These are phyloP conservation scores for Aschersonia sp. DNA, from an alignment of 2,329 filamentous ascomycete genomes.

Conservation along the genomic window DNA sequence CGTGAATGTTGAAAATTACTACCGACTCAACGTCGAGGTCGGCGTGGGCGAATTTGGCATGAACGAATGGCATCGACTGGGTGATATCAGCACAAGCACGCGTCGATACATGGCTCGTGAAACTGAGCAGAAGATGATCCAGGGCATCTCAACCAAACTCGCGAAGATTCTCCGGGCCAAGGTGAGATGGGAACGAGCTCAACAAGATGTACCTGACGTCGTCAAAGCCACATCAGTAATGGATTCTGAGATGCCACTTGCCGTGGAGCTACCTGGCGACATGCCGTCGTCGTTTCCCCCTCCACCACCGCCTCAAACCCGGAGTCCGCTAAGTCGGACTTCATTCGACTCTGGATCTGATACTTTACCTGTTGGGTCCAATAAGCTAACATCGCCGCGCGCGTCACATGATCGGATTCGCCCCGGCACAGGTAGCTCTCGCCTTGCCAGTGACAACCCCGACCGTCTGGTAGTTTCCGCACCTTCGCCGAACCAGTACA, in stretches of 20 bases:
- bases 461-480: slow-evolving; percentile 42
- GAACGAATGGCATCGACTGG: slow-evolving; percentile 94
- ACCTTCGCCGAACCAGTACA: slow-evolving; percentile 45
- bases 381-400: slow-evolving; percentile 29
- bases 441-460: slow-evolving; percentile 22
- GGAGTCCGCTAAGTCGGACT: slow-evolving; percentile 26
- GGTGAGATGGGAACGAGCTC: slow-evolving; percentile 42
- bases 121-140: slow-evolving; percentile 63
- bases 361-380: slow-evolving; percentile 25
- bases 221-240: slow-evolving; percentile 24
- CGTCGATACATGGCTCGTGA: slow-evolving; percentile 64
- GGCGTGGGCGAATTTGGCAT: slow-evolving; percentile 95
- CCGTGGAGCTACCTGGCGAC: slow-evolving; percentile 44
- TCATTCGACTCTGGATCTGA: slow-evolving; percentile 45
- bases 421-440: slow-evolving; percentile 15
- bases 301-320: slow-evolving; percentile 9
- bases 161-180: slow-evolving; percentile 72
- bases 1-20: slow-evolving; percentile 83
- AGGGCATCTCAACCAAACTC: slow-evolving; percentile 64
- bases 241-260: slow-evolving; percentile 30
- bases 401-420: slow-evolving; percentile 33
- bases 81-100: slow-evolving; percentile 88
- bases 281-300: slow-evolving; percentile 26
- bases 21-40: slow-evolving; percentile 89
- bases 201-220: slow-evolving; percentile 26